Evolutionary conservation across 2,329 filamentous ascomycete genomes (phyloP), one percentile per base, ranked within the genome.

Genomic region (Balansia obtecta): DNA sequence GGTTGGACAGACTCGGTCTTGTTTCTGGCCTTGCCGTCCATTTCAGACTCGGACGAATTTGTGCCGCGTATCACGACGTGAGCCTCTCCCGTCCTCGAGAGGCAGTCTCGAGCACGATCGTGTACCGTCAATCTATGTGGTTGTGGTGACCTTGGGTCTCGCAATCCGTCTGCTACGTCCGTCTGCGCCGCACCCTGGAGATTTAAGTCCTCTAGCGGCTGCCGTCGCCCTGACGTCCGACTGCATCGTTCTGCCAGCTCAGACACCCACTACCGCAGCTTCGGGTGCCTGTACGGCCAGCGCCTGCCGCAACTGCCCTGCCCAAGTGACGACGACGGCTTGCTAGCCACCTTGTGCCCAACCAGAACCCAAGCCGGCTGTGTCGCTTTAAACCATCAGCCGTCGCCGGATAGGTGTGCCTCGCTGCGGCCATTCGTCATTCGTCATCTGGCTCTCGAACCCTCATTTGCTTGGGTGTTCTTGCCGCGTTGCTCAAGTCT

Each of bases 181-280:
- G 71, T 73, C 69, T 75, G 76, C 77, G 80, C 45, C 77, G 75
- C 76, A 74, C 72, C 70, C 72, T 72, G 69, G 71, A n/a, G n/a
- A n/a, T n/a, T 71, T 70, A 66, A 70, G 71, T 70, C 34, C 15
- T 70, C 71, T 70, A 71, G 69, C 72, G 68, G 69, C 53, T 52
- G 69, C 68, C 38, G 44, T 20, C 18, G 50, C 38, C 45, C 48
- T 48, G 40, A 43, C n/a, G 8, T 51, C 46, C 45, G 56, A 67
- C 74, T 67, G 69, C 71, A 67, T 65, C 66, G 62, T 61, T 68
- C 61, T 80, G 77, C 77, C 77, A 81, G 72, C 78, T 73, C 78
- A 48, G 11, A 80, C 68, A 70, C 75, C 68, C 74, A 75, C 74
- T 72, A 70, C 72, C 70, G 75, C 74, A 76, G 73, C 70, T 75